phyloP scores from a whole-genome alignment of 192 early-diverging fungal genomes.

The Mortierella alpina region DNA sequence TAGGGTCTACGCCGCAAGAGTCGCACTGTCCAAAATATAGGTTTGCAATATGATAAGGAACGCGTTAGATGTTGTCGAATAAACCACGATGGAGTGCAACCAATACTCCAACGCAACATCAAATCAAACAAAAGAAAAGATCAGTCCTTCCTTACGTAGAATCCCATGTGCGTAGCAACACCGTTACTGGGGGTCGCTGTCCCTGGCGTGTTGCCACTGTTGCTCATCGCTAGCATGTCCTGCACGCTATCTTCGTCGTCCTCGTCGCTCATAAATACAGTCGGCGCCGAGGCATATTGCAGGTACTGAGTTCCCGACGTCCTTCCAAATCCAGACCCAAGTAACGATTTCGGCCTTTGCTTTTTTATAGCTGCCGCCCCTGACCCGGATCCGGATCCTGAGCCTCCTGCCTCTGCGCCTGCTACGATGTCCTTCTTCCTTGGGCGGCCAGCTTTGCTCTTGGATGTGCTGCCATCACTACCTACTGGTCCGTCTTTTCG shows the following conservation, averaged over 20 bases:
- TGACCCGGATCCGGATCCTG: constrained; percentile 12
- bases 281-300: constrained; percentile 49
- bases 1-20: constrained; percentile 76
- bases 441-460: constrained; percentile 29
- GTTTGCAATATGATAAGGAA: neutral
- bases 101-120: neutral
- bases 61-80: neutral
- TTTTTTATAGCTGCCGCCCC: constrained; percentile 26
- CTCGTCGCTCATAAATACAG: constrained; percentile 66
- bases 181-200: constrained; percentile 8
- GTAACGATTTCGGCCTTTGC: constrained; percentile 31
- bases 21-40: constrained; percentile 65
- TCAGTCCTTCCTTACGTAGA: constrained; percentile 12
- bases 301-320: constrained; percentile 63
- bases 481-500: constrained; percentile 44
- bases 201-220: constrained; percentile 1
- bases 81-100: neutral
- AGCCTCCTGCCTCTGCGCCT: constrained; percentile 19
- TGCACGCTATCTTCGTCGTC: constrained; percentile 60
- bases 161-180: constrained; percentile 32
- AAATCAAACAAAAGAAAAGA: constrained; percentile 5
- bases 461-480: constrained; percentile 8
- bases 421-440: constrained; percentile 33
- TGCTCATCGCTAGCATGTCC: constrained; percentile 53
- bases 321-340: constrained; percentile 32